Base-by-base conservation (phyloP, 2,329 filamentous ascomycete genomes). In the Xylaria arbuscula region DNA sequence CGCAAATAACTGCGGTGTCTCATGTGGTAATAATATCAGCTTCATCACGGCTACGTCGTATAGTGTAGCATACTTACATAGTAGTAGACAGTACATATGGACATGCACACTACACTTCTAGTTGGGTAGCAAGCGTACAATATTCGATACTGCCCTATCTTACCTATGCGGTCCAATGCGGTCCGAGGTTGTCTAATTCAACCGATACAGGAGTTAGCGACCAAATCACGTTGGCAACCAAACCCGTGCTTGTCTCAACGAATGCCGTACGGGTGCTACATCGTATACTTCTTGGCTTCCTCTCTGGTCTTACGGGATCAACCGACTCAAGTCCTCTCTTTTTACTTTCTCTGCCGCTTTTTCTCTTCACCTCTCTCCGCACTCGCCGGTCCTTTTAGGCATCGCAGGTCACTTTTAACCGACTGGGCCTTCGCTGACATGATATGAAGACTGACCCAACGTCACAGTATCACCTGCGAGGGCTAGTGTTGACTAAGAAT, bases 191-290 rank as follows among this genome's bases (percentile, higher is more conserved):
- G 38, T 55, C 50, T 36, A 24, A 50, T 32, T 22, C 42, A 19
- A 19, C 38, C n/a, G 40, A 19, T 22, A 50, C 40, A 55, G 10
- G 3, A 38, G 10, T 19, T 53, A 34, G 51, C 56, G 38, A 48
- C 40, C 66, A 59, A 62, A 62, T 55, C 48, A 63, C 28, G 47
- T 54, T 40, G 56, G 13, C 40, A 55, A 53, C 53, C 48, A 40
- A 45, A 54, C 13, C 13, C 45, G 38, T 47, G 45, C 17, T 38
- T 17, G 42, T 54, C 34, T 50, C 36, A 22, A 45, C 28, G 57
- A 36, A 62, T 48, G 58, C 62, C 56, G 56, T 66, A 62, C 66
- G 62, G 53, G 36, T 50, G 58, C 42, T 68, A 55, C 53, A 42
- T 50, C 7, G n/a, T 48, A 47, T 53, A 42, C 56, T 65, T 32